Evolutionary conservation across 164 flowering plant species (phyloP).

Genomic region (Nymphaea thermarum): DNA sequence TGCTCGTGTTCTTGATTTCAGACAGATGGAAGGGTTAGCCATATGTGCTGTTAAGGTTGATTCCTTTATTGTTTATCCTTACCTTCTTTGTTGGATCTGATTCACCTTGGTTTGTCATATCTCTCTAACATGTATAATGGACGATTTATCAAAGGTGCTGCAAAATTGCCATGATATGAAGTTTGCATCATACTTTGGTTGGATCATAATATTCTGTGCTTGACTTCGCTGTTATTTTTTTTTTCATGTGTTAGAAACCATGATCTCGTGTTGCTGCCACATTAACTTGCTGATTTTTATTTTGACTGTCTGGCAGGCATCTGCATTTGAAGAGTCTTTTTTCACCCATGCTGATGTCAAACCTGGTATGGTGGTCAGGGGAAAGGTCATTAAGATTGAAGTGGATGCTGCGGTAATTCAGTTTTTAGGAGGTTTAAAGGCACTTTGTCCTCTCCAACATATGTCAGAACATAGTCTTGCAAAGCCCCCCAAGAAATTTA

Average conservation of each 20-base stretch:
- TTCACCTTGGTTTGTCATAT: too few relatives aligned
- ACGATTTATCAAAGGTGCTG: too few relatives aligned
- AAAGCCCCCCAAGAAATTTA: slow-evolving; percentile 78
- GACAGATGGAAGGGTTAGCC: slow-evolving; percentile 83
- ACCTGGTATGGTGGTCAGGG: slow-evolving; percentile 91
- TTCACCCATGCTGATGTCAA: slow-evolving; percentile 88
- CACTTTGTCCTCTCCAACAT: slow-evolving; percentile 89
- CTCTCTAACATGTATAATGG: too few relatives aligned
- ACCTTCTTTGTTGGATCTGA: too few relatives aligned
- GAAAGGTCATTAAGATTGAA: slow-evolving; percentile 64
- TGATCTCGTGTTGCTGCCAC: too few relatives aligned
- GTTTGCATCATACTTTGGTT: too few relatives aligned
- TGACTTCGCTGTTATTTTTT: too few relatives aligned
- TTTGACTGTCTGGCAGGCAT: slow-evolving; percentile 33
- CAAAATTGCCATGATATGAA: too few relatives aligned
- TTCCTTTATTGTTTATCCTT: neutral
- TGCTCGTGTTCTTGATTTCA: slow-evolving; percentile 67
- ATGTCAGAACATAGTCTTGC: slow-evolving; percentile 89
- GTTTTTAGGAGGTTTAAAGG: slow-evolving; percentile 82
- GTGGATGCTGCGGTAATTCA: slow-evolving; percentile 80
- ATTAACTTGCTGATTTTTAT: too few relatives aligned
- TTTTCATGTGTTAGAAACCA: too few relatives aligned
- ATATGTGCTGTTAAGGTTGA: slow-evolving; percentile 69
- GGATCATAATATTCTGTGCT: too few relatives aligned
- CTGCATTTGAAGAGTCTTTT: slow-evolving; percentile 77